Evolutionary conservation across 2,329 filamentous ascomycete genomes (phyloP).

Genomic region (Aspergillus pseudoterreus): DNA sequence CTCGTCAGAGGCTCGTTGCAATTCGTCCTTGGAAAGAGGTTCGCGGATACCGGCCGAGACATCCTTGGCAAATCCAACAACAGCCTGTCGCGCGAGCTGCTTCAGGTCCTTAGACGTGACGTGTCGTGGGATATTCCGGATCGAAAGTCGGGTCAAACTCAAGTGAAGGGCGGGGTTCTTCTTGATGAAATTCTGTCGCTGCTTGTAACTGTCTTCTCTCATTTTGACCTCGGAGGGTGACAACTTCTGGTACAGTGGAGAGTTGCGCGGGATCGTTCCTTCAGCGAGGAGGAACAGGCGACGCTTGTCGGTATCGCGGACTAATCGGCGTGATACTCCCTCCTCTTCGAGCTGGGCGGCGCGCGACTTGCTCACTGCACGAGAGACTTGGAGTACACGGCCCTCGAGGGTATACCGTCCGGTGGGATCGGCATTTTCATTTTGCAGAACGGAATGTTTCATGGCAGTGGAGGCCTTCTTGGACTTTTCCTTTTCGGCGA

Average conservation of each 20-base stretch:
- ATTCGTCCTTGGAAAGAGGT: constrained; percentile 85
- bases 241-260: constrained; percentile 72
- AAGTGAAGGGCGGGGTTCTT: constrained; percentile 85
- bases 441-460: constrained; percentile 80
- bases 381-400: constrained; percentile 77
- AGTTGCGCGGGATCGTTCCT: constrained; percentile 74
- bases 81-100: constrained; percentile 81
- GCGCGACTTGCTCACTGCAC: constrained; percentile 79
- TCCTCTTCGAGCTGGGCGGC: constrained; percentile 72
- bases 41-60: constrained; percentile 73
- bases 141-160: constrained; percentile 81
- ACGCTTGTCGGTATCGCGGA: constrained; percentile 80
- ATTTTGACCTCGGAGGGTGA: constrained; percentile 78
- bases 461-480: constrained; percentile 45
- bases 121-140: constrained; percentile 85
- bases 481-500: constrained; percentile 37
- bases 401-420: constrained; percentile 89
- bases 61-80: constrained; percentile 90
- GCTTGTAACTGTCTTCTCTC: constrained; percentile 79
- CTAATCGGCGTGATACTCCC: constrained; percentile 59
- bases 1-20: constrained; percentile 71
- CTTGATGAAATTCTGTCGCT: constrained; percentile 87
- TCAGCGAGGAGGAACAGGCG: constrained; percentile 84
- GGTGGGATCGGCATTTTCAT: constrained; percentile 74
- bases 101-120: constrained; percentile 86